Evolutionary conservation across 225 moss, liverwort and hornwort genomes (phyloP).

Genomic region (Pleurozium schreberi): DNA sequence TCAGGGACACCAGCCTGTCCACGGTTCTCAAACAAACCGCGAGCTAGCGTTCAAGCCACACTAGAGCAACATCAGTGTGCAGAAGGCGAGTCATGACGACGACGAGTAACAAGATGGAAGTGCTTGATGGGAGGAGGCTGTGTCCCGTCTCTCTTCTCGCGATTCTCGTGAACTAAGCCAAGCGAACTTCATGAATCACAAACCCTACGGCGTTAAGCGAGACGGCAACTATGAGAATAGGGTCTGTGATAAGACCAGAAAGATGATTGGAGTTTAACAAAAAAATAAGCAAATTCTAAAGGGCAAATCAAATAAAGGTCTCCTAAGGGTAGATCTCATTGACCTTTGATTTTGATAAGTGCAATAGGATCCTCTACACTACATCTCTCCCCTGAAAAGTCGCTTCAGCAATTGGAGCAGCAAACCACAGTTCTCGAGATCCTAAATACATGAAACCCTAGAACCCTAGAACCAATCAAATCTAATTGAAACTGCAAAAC

Average conservation of each 20-base stretch:
- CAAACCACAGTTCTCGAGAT: neutral
- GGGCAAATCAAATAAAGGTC: neutral
- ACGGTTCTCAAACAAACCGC: neutral
- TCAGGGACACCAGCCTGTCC: neutral
- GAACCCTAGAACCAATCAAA: neutral
- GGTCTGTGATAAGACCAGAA: neutral
- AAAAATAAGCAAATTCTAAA: neutral
- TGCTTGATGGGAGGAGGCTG: neutral
- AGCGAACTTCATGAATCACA: neutral
- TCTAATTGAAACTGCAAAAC: neutral
- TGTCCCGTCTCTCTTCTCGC: neutral
- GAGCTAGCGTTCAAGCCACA: neutral
- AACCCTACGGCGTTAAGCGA: neutral
- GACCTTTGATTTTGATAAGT: neutral
- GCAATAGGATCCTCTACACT: neutral
- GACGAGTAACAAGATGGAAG: neutral
- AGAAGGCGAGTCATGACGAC: neutral
- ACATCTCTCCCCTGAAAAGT: neutral
- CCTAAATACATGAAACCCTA: neutral
- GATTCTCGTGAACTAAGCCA: conserved; percentile 7
- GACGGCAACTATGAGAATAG: neutral
- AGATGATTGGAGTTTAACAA: neutral
- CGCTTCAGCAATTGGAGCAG: neutral
- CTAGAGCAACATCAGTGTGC: neutral
- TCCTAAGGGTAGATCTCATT: neutral